phyloP scores from a whole-genome alignment of 2,329 filamentous ascomycete genomes.

The Colletotrichum ledebouriae region DNA sequence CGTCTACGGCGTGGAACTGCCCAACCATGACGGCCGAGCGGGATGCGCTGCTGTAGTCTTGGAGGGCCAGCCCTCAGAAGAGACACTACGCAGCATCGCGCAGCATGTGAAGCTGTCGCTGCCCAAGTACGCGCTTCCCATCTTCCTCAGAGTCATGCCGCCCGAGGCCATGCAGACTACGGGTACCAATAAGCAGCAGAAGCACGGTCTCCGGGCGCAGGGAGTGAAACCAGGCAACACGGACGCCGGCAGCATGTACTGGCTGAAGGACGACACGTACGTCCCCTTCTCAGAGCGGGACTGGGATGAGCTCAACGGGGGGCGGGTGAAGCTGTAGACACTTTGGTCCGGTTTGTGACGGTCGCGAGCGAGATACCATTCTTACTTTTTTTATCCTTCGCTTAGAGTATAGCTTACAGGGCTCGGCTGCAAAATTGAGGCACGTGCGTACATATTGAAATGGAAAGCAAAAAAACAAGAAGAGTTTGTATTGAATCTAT shows the following conservation, averaged over 20 bases:
- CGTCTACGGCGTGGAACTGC: conserved; percentile 85
- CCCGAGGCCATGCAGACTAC: conserved; percentile 74
- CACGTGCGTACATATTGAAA: conserved; percentile 6
- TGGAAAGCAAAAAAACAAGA: not conserved
- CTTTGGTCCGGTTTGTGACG: not conserved
- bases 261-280: conserved; percentile 77
- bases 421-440: conserved; percentile 2
- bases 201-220: conserved; percentile 77
- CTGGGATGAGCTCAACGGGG: conserved; percentile 76
- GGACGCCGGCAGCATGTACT: conserved; percentile 66
- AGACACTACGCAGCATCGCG: conserved; percentile 71
- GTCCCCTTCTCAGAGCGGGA: conserved; percentile 75
- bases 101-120: conserved; percentile 68
- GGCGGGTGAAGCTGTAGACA: conserved; percentile 76
- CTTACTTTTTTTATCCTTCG: conserved; percentile 1
- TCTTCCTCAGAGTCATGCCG: conserved; percentile 79
- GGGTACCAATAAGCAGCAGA: conserved; percentile 92
- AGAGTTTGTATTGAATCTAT: not conserved
- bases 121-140: conserved; percentile 80
- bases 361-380: conserved; percentile 39
- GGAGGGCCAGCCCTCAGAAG: conserved; percentile 57
- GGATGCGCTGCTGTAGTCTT: conserved; percentile 82
- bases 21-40: conserved; percentile 85
- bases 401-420: conserved; percentile 8
- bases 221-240: conserved; percentile 77